Percentiles rank a stretch among this genome's conserved stretches.
These are phyloP conservation scores for Tubosaeta brunneosetosa DNA, from an alignment of 768 basidiomycete species.

Conservation along the genomic window DNA sequence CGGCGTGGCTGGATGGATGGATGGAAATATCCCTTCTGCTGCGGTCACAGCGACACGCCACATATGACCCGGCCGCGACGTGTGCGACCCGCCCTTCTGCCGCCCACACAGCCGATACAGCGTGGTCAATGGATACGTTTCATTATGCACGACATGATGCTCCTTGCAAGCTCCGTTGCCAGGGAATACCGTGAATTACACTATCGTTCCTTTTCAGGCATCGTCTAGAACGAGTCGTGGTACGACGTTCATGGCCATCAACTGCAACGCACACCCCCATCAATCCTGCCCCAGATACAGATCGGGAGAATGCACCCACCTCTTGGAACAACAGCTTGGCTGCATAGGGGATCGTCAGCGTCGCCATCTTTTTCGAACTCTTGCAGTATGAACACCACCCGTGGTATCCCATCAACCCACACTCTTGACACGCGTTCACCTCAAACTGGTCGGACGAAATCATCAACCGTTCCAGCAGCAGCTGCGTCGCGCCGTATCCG, in stretches of 20 bases:
- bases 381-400: conserved; percentile 99
- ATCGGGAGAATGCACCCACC: conserved; percentile 38
- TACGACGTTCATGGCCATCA: conserved; percentile 97
- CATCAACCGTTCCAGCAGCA: conserved; percentile 96
- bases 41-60: conserved; percentile 7
- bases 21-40: neutral
- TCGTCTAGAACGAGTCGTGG: conserved; percentile 86
- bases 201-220: conserved; percentile 36
- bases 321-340: conserved; percentile 92
- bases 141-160: neutral
- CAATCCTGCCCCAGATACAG: neutral
- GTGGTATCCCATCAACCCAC: conserved; percentile 91
- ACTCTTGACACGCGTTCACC: conserved; percentile 91
- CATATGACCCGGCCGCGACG: conserved; percentile 7
- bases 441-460: conserved; percentile 98
- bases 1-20: neutral
- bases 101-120: conserved; percentile 1
- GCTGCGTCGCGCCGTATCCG: conserved; percentile 96
- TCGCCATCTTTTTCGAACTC: conserved; percentile 93
- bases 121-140: neutral
- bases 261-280: conserved; percentile 36
- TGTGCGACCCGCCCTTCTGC: neutral
- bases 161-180: conserved; percentile 2
- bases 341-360: conserved; percentile 93
- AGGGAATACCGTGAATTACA: neutral